Evolutionary conservation across 306 rosid species (phyloP).

Genomic region (Luffa aegyptiaca): DNA sequence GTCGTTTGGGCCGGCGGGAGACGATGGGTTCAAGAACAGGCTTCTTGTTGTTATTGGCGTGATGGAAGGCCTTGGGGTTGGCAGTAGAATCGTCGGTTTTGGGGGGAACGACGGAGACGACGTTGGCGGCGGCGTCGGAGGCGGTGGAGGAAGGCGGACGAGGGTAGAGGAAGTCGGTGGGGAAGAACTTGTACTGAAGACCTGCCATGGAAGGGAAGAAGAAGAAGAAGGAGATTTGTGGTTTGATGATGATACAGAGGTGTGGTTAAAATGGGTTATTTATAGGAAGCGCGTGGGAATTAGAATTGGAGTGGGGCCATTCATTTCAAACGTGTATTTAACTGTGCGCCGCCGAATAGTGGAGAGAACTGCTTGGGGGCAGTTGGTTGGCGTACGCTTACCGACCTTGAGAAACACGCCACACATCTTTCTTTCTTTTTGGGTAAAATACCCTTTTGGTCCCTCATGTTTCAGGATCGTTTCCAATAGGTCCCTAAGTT

Average conservation of each 20-base stretch:
- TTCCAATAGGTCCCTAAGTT: no score
- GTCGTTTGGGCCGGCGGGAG: not conserved
- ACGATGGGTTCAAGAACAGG: not conserved
- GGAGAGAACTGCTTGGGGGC: not conserved
- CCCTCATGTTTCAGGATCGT: no score
- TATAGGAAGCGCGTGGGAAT: not conserved
- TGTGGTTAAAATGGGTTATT: not conserved
- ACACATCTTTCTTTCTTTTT: not conserved
- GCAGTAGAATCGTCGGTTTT: not conserved
- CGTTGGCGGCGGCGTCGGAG: not conserved
- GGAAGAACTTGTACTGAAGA: conserved; percentile 17
- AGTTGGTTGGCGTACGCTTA: not conserved
- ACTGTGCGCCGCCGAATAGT: not conserved
- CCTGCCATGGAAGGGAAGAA: conserved; percentile 3
- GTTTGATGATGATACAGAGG: not conserved
- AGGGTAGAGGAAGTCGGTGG: conserved; percentile 20
- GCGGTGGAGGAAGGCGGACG: not conserved
- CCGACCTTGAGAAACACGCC: not conserved
- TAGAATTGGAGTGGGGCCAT: not conserved
- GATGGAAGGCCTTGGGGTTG: not conserved
- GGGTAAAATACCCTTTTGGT: no score
- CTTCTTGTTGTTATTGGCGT: not conserved
- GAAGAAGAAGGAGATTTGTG: not conserved
- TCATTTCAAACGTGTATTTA: not conserved
- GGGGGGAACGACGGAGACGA: not conserved